Percentiles rank a stretch among this genome's conserved stretches.
phyloP scores from a whole-genome alignment of 2,329 filamentous ascomycete species.

The Botrytis aclada region DNA sequence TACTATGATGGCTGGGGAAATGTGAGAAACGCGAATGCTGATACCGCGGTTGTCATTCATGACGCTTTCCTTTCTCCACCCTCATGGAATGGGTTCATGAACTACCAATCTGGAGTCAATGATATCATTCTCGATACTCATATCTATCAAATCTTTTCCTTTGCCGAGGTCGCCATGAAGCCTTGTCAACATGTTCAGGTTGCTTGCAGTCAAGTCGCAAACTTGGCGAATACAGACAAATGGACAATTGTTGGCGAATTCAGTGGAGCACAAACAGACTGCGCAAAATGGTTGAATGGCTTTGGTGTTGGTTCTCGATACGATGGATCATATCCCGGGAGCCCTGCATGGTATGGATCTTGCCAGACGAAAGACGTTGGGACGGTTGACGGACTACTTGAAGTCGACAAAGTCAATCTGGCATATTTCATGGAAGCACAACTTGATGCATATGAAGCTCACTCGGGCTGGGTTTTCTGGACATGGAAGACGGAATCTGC shows the following conservation, averaged over 20 bases:
- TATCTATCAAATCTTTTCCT: constrained; percentile 45
- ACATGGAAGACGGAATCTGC: constrained; percentile 45
- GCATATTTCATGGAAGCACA: constrained; percentile 45
- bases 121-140: constrained; percentile 44
- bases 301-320: constrained; percentile 58
- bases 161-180: constrained; percentile 39
- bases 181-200: constrained; percentile 42
- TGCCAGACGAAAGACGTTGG: constrained; percentile 49
- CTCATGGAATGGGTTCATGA: constrained; percentile 61
- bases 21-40: constrained; percentile 45
- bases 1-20: constrained; percentile 52
- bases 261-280: constrained; percentile 44
- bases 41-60: constrained; percentile 53
- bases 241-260: constrained; percentile 45
- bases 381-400: constrained; percentile 38
- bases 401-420: constrained; percentile 39
- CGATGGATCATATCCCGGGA: constrained; percentile 40
- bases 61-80: constrained; percentile 54
- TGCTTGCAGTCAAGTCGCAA: constrained; percentile 41
- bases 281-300: constrained; percentile 51
- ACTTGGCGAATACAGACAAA: constrained; percentile 37
- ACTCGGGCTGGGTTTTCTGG: constrained; percentile 43
- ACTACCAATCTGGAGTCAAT: constrained; percentile 37
- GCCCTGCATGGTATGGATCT: constrained; percentile 37
- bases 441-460: constrained; percentile 43